A percentile compares a stretch with the other conserved stretches of the same genome.
phyloP scores from a whole-genome alignment of 2,329 filamentous ascomycete species.

The Phialemoniopsis sp. region DNA sequence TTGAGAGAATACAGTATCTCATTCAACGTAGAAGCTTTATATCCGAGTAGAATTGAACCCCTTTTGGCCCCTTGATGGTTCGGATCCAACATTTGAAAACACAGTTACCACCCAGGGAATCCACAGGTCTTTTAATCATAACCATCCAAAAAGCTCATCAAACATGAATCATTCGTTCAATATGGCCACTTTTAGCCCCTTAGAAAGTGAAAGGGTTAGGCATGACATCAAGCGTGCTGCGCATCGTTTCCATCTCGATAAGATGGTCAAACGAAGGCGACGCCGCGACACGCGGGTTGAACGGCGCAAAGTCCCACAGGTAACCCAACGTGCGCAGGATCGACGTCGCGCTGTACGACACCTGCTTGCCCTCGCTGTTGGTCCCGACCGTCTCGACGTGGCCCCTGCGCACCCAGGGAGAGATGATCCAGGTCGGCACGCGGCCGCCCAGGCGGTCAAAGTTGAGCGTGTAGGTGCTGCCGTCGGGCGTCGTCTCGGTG shows the following conservation, averaged over 20 bases:
- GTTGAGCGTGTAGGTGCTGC: slow-evolving; percentile 27
- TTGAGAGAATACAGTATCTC: no score
- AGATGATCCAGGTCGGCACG: slow-evolving; percentile 36
- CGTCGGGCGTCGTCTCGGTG: slow-evolving; percentile 27
- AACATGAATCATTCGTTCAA: no score
- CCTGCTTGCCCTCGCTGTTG: slow-evolving; percentile 26
- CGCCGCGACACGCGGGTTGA: slow-evolving; percentile 29
- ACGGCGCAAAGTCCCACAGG: slow-evolving; percentile 33
- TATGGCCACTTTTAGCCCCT: no score
- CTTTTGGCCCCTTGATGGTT: no score
- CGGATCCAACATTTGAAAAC: no score
- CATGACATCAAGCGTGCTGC: no score
- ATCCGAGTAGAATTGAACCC: no score
- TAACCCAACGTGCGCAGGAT: slow-evolving; percentile 35
- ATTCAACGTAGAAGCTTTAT: no score
- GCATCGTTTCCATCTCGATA: slow-evolving; percentile 2
- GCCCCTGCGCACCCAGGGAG: slow-evolving; percentile 36
- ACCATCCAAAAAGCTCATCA: no score
- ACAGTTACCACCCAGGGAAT: no score
- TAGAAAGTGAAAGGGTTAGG: no score
- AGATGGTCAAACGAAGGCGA: slow-evolving; percentile 28
- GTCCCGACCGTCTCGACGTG: slow-evolving; percentile 29
- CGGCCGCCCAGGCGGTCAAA: slow-evolving; percentile 36
- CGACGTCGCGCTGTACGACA: slow-evolving; percentile 35
- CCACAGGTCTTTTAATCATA: no score